Conservation (phyloP, 2,329 filamentous ascomycete species). For the Colletotrichum echinochloae region DNA sequence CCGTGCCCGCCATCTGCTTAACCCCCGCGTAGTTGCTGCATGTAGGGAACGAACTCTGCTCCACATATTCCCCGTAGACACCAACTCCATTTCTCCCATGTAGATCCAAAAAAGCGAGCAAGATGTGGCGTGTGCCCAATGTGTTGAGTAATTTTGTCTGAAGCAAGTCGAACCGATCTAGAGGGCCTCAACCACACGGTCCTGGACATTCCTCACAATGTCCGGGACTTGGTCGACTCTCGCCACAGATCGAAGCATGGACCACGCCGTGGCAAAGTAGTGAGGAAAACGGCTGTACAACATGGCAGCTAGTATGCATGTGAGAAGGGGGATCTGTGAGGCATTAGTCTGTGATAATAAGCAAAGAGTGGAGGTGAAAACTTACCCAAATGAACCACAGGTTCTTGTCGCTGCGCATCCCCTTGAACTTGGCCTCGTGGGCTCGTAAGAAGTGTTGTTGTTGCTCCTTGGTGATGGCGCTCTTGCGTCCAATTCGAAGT, state of each 20-base stretch:
- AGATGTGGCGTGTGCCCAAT: conserved; percentile 6
- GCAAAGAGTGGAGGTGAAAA: conserved; percentile 11
- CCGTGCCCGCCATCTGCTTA: conserved; percentile 8
- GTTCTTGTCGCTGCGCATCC: conserved; percentile 72
- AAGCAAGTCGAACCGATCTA: conserved; percentile 9
- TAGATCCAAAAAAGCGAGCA: conserved; percentile 30
- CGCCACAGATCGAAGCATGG: conserved; percentile 36
- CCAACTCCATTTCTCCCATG: conserved; percentile 36
- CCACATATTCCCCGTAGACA: conserved; percentile 18
- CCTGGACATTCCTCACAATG: conserved; percentile 36
- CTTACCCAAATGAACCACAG: conserved; percentile 77
- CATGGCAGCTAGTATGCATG: conserved; percentile 62
- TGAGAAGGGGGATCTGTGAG: conserved; percentile 62
- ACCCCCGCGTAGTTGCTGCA: conserved; percentile 10
- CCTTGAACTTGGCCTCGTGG: conserved; percentile 73
- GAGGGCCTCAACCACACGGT: conserved; percentile 46
- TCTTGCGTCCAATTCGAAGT: conserved; percentile 72
- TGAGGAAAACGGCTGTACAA: conserved; percentile 64
- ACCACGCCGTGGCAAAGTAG: conserved; percentile 49
- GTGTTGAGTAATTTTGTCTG: conserved; percentile 2
- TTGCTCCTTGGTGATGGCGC: conserved; percentile 73
- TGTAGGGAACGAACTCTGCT: conserved; percentile 15
- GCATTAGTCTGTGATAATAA: conserved; percentile 41
- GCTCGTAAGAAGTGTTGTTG: conserved; percentile 72
- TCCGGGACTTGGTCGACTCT: conserved; percentile 33